A percentile compares a stretch with the other conserved stretches of the same genome.
Evolutionary conservation across 1,139 yeast species (phyloP).

Genomic region (Candida frijolesensis): DNA sequence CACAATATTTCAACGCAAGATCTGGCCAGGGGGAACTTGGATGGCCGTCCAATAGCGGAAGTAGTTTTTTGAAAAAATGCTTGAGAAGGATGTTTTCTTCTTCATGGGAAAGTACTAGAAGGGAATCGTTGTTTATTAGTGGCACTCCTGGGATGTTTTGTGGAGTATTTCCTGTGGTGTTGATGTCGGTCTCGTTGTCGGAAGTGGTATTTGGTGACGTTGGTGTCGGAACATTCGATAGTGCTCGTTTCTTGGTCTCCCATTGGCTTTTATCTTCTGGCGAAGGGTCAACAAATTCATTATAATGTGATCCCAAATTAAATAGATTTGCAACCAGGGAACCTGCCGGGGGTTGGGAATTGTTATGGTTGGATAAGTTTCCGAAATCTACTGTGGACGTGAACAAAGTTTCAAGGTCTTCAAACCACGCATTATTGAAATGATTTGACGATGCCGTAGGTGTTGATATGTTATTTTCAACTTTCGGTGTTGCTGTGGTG

Average conservation of each 20-base stretch:
- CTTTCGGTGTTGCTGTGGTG: background rate
- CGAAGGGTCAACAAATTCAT: background rate
- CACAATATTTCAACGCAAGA: conserved; percentile 54
- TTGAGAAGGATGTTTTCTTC: conserved; percentile 54
- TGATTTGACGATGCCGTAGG: background rate
- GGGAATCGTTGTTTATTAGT: background rate
- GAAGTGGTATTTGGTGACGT: background rate
- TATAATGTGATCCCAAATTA: conserved; percentile 1
- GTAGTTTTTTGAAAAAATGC: conserved; percentile 53
- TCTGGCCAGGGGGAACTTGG: conserved; percentile 64
- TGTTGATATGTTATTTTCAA: background rate
- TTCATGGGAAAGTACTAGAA: conserved; percentile 20
- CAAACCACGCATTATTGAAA: conserved; percentile 20
- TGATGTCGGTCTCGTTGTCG: background rate
- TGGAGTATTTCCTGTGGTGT: no score
- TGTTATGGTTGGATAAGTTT: background rate
- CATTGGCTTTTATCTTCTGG: background rate
- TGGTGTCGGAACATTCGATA: background rate
- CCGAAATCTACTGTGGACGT: conserved; percentile 9
- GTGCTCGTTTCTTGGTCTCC: background rate
- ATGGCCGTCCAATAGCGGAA: conserved; percentile 56
- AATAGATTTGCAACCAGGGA: background rate
- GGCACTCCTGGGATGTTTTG: no score
- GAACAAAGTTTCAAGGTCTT: conserved; percentile 24
- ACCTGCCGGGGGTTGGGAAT: background rate